A percentile compares a stretch with the other conserved stretches of the same genome.
Evolutionary conservation across 1,139 yeast species (phyloP).

Genomic region (Torulaspora globosa): DNA sequence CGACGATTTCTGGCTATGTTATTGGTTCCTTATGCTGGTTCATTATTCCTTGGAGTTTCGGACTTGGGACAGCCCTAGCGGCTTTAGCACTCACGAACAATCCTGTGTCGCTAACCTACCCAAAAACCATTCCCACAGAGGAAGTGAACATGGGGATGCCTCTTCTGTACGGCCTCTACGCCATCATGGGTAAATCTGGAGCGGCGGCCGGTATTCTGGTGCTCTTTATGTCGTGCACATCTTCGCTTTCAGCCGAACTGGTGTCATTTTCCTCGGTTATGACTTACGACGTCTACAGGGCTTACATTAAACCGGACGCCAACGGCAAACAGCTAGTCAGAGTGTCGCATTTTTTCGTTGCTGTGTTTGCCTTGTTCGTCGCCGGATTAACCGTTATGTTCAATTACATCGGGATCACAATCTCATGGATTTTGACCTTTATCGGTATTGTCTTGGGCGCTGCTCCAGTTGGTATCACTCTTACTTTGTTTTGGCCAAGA

Average conservation of each 20-base stretch:
- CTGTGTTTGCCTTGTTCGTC: constrained; percentile 47
- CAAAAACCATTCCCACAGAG: constrained; percentile 42
- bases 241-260: constrained; percentile 55
- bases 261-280: constrained; percentile 52
- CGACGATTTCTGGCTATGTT: constrained; percentile 40
- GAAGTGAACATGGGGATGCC: constrained; percentile 53
- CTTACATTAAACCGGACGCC: constrained; percentile 50
- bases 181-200: constrained; percentile 52
- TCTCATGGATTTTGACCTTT: constrained; percentile 36
- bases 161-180: constrained; percentile 51
- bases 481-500: constrained; percentile 39
- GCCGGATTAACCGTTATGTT: constrained; percentile 54
- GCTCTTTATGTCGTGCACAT: constrained; percentile 54
- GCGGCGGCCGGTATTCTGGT: constrained; percentile 50
- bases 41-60: constrained; percentile 37
- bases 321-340: constrained; percentile 47
- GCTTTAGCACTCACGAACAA: constrained; percentile 47
- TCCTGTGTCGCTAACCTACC: constrained; percentile 51
- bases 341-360: constrained; percentile 46
- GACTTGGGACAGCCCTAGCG: constrained; percentile 46
- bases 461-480: constrained; percentile 36
- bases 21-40: constrained; percentile 40
- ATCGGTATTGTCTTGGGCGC: constrained; percentile 40
- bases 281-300: constrained; percentile 52
- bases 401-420: constrained; percentile 48